These are phyloP conservation scores for Symbiodinium pilosum DNA, from an alignment of 73 alveolate species.

Conservation along the genomic window DNA sequence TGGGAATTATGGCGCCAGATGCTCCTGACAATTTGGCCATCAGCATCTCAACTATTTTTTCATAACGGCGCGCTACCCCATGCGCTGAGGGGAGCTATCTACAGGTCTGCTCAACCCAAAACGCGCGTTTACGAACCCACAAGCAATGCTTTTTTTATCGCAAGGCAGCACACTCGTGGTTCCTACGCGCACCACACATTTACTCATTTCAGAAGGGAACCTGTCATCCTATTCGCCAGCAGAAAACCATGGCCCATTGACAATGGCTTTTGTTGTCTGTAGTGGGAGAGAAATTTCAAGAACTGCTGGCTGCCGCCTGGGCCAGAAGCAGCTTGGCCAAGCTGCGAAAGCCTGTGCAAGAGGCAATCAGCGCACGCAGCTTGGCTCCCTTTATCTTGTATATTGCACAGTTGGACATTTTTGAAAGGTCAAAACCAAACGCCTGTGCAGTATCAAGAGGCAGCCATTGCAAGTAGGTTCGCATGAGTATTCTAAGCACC, in stretches of 20 bases:
- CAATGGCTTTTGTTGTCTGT: too few species aligned
- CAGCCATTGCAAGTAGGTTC: not conserved
- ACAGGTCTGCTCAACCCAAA: not conserved
- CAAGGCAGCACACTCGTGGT: too few species aligned
- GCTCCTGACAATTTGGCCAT: conserved; percentile 5
- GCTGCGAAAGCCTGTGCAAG: conserved; percentile 15
- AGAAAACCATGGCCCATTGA: too few species aligned
- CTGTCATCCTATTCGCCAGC: too few species aligned
- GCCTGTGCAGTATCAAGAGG: not conserved
- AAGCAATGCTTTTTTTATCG: not conserved
- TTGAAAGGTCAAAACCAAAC: conserved; percentile 21
- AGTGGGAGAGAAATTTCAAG: too few species aligned
- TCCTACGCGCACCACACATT: too few species aligned
- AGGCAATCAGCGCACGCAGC: not conserved
- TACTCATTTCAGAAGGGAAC: not conserved
- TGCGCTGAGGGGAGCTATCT: too few species aligned
- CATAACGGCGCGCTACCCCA: not conserved
- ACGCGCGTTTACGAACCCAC: not conserved
- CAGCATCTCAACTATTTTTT: too few species aligned
- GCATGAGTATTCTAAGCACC: not conserved
- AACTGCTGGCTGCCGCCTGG: too few species aligned
- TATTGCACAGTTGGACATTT: not conserved
- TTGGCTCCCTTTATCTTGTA: too few species aligned
- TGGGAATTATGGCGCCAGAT: not conserved
- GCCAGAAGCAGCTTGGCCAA: conserved; percentile 26